Conservation (phyloP, 2,329 filamentous ascomycete species). For the Monosporascus ibericus region DNA sequence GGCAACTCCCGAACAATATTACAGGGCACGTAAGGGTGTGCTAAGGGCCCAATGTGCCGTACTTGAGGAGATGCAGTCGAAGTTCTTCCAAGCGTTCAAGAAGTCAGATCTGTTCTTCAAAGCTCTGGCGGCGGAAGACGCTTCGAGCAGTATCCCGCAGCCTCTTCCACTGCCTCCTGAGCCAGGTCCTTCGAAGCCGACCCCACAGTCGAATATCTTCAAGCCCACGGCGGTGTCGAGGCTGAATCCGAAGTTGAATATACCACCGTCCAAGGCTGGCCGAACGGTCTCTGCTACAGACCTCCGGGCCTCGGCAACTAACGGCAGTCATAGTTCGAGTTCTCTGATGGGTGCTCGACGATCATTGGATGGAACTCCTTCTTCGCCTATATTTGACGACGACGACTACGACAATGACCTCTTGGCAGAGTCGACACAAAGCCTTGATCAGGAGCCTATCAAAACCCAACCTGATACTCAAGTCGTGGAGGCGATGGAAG, state of each 20-base stretch:
- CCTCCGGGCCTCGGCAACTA: conserved; percentile 32
- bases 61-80: conserved; percentile 76
- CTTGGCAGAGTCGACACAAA: conserved; percentile 66
- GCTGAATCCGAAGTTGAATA: conserved; percentile 32
- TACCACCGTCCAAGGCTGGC: conserved; percentile 24
- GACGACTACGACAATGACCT: conserved; percentile 70
- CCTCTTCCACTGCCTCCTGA: conserved; percentile 10
- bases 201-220: conserved; percentile 33
- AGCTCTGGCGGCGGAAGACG: conserved; percentile 83
- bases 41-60: conserved; percentile 76
- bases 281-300: conserved; percentile 45
- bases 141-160: conserved; percentile 34
- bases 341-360: conserved; percentile 43
- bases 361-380: conserved; percentile 63
- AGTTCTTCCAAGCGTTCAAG: conserved; percentile 80
- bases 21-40: conserved; percentile 73
- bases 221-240: conserved; percentile 40
- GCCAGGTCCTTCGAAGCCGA: conserved; percentile 20
- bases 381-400: conserved; percentile 67
- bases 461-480: conserved; percentile 62
- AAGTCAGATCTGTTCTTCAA: conserved; percentile 95
- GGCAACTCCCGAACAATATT: conserved; percentile 77
- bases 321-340: conserved; percentile 32
- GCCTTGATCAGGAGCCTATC: conserved; percentile 67
- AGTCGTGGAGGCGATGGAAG: conserved; percentile 88